Base-by-base conservation (phyloP, 148 eudicot species). In the Vaccinium macrocarpon region DNA sequence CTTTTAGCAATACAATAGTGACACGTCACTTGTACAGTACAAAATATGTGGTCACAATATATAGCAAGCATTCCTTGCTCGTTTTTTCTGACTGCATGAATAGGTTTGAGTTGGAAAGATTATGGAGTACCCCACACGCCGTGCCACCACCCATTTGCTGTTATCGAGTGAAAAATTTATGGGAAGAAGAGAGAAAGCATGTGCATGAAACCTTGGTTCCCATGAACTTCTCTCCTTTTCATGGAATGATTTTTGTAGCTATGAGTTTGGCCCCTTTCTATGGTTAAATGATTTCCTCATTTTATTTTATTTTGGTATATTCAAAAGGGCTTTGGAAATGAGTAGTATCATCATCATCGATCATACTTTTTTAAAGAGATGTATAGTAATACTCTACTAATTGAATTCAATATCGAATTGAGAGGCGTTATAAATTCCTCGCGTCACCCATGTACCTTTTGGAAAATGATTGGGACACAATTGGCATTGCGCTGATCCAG, bases 121-220 rank as follows among this genome's bases (percentile, higher is more conserved):
- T 9, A 52, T 59, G 66, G 53, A 21, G 80, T 42, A 5, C 23
- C 76, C 86, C 86, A 84, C 66, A 51, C 13, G 15, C 50, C 42
- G 27, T 62, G 68, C 72, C 76, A 15, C 35, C 76, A 46, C 76
- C 83, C 61, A 81, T 61, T 57, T 64, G 83, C 6, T 81, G 46
- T 25, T 81, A 4, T 62, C 32, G 64, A 71, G 84, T 82, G 84
- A 71, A 71, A 50, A 14, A 2, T 82, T 66, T 56, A 52, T 66
- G 79, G 78, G 82, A 87, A 75, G 77, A 76, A 76, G 86, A 81
- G 85, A 27, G 89, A 77, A 18, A 59, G 87, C 89, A 87, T 82
- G 85, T 87, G 89, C 85, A 78, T 82, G 70, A 51, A 82, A 76
- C 79, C 86, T 81, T 85, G 72, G 85, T 68, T 78, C 62, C 52